These are phyloP conservation scores for Ogataea glucozyma DNA, from an alignment of 805 yeast genomes.

Conservation along the genomic window DNA sequence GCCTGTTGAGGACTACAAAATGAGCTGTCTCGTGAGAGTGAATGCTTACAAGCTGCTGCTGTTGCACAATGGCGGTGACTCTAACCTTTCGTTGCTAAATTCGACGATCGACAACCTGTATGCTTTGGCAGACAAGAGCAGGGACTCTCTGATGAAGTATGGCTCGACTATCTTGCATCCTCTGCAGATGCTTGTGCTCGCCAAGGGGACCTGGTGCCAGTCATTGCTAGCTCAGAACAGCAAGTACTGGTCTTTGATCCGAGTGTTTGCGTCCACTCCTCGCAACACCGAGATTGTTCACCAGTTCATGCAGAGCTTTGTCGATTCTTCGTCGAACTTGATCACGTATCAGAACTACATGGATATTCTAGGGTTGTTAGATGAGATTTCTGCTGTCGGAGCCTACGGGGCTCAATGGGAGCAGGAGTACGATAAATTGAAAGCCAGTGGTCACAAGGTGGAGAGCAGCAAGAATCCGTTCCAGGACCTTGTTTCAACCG, in stretches of 20 bases:
- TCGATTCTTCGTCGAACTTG: slow-evolving; percentile 34
- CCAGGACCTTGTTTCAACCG: slow-evolving; percentile 55
- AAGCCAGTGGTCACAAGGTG: slow-evolving; percentile 44
- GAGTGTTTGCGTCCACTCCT: slow-evolving; percentile 47
- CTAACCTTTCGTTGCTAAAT: slow-evolving; percentile 23
- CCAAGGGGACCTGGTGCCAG: slow-evolving; percentile 45
- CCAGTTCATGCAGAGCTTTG: slow-evolving; percentile 45
- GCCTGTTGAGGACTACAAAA: slow-evolving; percentile 30
- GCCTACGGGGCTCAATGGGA: slow-evolving; percentile 79
- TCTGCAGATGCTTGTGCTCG: slow-evolving; percentile 48
- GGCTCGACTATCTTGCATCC: slow-evolving; percentile 49
- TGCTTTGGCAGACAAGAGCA: slow-evolving; percentile 28
- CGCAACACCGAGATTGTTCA: slow-evolving; percentile 45
- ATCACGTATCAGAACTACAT: slow-evolving; percentile 56
- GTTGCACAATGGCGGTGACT: slow-evolving; percentile 37
- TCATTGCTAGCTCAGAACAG: slow-evolving; percentile 38
- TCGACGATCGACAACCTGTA: slow-evolving; percentile 29
- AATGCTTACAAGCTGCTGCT: slow-evolving; percentile 53
- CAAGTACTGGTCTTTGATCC: slow-evolving; percentile 49
- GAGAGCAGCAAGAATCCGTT: slow-evolving; percentile 46
- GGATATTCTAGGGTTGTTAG: slow-evolving; percentile 67
- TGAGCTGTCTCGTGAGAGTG: slow-evolving; percentile 42
- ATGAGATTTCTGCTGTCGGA: slow-evolving; percentile 79
- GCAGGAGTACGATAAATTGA: slow-evolving; percentile 52
- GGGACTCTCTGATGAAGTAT: slow-evolving; percentile 45